Base-by-base conservation (phyloP, 305 asterid species). In the Rubia balearica region DNA sequence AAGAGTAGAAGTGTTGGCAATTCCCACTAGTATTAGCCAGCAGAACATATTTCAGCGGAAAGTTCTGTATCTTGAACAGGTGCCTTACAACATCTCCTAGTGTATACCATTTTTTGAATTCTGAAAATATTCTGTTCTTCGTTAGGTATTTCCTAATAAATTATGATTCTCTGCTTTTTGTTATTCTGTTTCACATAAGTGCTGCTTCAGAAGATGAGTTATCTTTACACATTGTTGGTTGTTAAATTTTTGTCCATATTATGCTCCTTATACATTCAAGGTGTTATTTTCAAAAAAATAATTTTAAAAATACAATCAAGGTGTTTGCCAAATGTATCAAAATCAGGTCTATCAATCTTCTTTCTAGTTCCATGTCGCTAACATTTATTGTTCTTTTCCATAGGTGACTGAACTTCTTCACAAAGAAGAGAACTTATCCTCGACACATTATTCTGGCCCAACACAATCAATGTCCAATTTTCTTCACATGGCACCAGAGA, bases 31-130 rank as follows among this genome's bases (percentile, higher is more conserved):
- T 85, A 71, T 89, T 61, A 89, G 71, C 76, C 83, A 73, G 83
- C 81, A 80, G 49, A 72, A 83, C 73, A 68, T 85, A 61, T 91
- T 77, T 85, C 96, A 88, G 79, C 86, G 78, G 78, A 83, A 88
- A 72, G 96, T 88, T 73, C 76, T 82, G 75, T 87, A 91, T 81
- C 94, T 94, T 63, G 97, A 85, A 65, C 97, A 91, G 99, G 99
- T 92, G 76, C 61, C 66, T 40, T 62, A 41, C 24, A 64, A 1
- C 1, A 10, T 27, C 56, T 40, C 24, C 8, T 13, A 16, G 10
- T 16, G 16, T 33, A 45, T 38, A 5, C 33, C 6, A 4, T 68
- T 60, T 16, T 51, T n/a, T 49, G 55, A 41, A 38, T 41, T 24
- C 38, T 33, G 53, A 65, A 13, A 73, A 65, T 53, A 6, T 55